Conservation (phyloP, 2,329 filamentous ascomycete species). For the Alternaria brassicae region DNA sequence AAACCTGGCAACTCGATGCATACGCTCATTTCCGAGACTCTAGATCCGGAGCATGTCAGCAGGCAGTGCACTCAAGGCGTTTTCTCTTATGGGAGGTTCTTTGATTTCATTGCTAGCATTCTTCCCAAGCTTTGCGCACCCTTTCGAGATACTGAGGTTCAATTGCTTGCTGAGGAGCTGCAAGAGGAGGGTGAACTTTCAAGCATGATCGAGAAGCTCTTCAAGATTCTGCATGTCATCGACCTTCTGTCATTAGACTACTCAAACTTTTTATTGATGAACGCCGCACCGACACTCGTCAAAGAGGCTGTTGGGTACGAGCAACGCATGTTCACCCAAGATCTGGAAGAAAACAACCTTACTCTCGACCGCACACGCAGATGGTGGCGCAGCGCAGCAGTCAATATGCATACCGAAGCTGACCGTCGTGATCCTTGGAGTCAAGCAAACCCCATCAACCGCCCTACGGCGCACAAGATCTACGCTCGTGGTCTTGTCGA, state of each 20-base stretch:
- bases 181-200: conserved; percentile 57
- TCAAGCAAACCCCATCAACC: conserved; percentile 61
- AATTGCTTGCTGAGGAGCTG: conserved; percentile 69
- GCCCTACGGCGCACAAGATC: conserved; percentile 72
- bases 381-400: conserved; percentile 71
- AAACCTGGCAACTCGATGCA: conserved; percentile 76
- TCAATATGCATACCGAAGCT: conserved; percentile 70
- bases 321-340: conserved; percentile 71
- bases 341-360: conserved; percentile 64
- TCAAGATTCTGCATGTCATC: conserved; percentile 76
- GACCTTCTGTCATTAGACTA: conserved; percentile 82
- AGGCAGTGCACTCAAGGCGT: conserved; percentile 73
- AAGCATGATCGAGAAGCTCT: conserved; percentile 76
- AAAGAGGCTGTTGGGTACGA: conserved; percentile 77
- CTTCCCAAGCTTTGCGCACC: conserved; percentile 82
- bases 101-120: conserved; percentile 75
- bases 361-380: conserved; percentile 66
- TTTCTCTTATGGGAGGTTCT: conserved; percentile 84
- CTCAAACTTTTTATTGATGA: conserved; percentile 78
- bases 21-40: conserved; percentile 74
- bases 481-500: conserved; percentile 80
- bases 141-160: conserved; percentile 78
- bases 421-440: conserved; percentile 73
- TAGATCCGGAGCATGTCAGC: conserved; percentile 75
- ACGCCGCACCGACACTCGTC: conserved; percentile 74